A percentile compares a stretch with the other conserved stretches of the same genome.
Evolutionary conservation across 164 flowering plant species (phyloP).

Genomic region (Dillenia suffruticosa): DNA sequence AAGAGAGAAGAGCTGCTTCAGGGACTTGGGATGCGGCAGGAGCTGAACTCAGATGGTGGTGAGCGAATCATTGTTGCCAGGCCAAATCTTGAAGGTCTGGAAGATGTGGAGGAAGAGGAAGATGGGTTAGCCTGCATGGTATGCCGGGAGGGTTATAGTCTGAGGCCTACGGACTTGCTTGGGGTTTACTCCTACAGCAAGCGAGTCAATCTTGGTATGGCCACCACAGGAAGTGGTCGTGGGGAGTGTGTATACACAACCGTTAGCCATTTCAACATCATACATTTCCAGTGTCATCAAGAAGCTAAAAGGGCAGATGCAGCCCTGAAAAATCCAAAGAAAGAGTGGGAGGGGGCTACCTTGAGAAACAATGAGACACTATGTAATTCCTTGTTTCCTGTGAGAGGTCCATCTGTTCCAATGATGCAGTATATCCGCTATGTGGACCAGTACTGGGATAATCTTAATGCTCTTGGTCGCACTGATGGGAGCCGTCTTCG

Average conservation of each 20-base stretch:
- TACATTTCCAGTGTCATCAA: constrained; percentile 97
- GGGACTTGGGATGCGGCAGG: constrained; percentile 91
- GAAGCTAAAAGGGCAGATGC: constrained; percentile 99
- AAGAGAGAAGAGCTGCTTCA: constrained; percentile 81
- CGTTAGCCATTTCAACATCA: constrained; percentile 95
- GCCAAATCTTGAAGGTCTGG: constrained; percentile 84
- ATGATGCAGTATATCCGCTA: constrained; percentile 67
- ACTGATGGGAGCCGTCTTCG: constrained; percentile 95
- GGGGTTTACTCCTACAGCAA: constrained; percentile 95
- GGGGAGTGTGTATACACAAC: constrained; percentile 98
- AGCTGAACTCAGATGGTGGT: constrained; percentile 84
- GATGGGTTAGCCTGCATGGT: constrained; percentile 99
- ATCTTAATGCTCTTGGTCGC: constrained; percentile 90
- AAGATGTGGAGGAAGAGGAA: constrained; percentile 93
- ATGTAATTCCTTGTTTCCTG: constrained; percentile 91
- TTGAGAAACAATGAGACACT: constrained; percentile 94
- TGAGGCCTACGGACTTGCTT: constrained; percentile 84
- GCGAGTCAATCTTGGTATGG: constrained; percentile 83
- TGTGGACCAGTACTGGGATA: constrained; percentile 95
- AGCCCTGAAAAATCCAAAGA: constrained; percentile 88
- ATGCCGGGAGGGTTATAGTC: constrained; percentile 95
- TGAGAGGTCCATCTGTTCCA: constrained; percentile 90
- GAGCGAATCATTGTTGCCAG: constrained; percentile 79
- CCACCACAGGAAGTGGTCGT: constrained; percentile 77
- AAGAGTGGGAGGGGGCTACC: constrained; percentile 99